Conservation (phyloP, 164 flowering plant genomes). For the Piper betle region DNA sequence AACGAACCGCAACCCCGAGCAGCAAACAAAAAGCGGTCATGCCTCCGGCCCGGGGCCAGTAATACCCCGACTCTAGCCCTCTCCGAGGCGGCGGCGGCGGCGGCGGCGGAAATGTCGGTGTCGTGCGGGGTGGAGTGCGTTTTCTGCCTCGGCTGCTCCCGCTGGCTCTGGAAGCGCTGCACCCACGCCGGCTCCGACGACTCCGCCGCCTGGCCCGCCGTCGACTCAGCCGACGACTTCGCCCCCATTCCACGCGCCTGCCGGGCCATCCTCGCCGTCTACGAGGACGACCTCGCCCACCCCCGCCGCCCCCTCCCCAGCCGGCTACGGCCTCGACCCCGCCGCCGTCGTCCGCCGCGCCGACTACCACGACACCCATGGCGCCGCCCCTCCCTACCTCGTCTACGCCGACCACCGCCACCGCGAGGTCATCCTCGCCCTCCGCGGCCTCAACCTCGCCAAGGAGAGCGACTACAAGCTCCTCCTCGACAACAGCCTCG, state of each 20-base stretch:
- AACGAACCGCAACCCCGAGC: too few relatives aligned
- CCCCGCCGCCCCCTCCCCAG: slow-evolving; percentile 48
- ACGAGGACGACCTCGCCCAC: slow-evolving; percentile 52
- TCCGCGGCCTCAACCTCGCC: slow-evolving; percentile 66
- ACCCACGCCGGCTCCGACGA: slow-evolving; percentile 65
- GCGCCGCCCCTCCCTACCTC: slow-evolving; percentile 67
- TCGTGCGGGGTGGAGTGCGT: slow-evolving; percentile 67
- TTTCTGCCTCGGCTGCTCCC: slow-evolving; percentile 38
- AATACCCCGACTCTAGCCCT: too few relatives aligned
- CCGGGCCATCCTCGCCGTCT: slow-evolving; percentile 66
- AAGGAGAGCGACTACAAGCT: slow-evolving; percentile 73
- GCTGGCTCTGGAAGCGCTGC: slow-evolving; percentile 92
- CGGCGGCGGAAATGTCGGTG: slow-evolving; percentile 37
- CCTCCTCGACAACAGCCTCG: slow-evolving; percentile 51
- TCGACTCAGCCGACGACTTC: slow-evolving; percentile 66
- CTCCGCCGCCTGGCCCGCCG: slow-evolving; percentile 48
- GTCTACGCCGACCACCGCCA: slow-evolving; percentile 61
- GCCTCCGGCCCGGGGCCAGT: too few relatives aligned
- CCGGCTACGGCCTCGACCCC: slow-evolving; percentile 51
- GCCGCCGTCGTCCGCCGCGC: slow-evolving; percentile 57
- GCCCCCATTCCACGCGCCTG: slow-evolving; percentile 67
- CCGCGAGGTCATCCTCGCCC: slow-evolving; percentile 57
- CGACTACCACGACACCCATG: slow-evolving; percentile 50
- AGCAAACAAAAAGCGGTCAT: too few relatives aligned
- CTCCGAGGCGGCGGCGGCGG: too few relatives aligned